phyloP scores from a whole-genome alignment of 2,329 filamentous ascomycete species.

The Penicillium sp. region DNA sequence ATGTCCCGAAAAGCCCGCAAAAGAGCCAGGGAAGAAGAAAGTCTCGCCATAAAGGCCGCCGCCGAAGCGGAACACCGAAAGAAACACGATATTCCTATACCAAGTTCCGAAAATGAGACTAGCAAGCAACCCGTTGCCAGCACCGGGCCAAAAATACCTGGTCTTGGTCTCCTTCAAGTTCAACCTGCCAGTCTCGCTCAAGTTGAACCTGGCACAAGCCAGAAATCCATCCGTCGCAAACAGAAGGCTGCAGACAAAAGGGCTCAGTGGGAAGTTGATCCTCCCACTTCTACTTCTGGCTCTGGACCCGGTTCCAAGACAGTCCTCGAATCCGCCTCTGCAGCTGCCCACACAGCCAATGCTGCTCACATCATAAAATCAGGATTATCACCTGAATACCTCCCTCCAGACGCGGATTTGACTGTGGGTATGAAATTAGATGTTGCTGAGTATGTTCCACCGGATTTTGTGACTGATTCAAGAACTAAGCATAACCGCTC shows the following conservation, averaged over 20 bases:
- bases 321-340: background rate
- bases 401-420: background rate
- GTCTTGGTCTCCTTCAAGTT: too few species aligned
- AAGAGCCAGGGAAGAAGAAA: background rate
- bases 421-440: background rate
- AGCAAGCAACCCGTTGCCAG: background rate
- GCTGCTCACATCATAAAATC: background rate
- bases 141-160: background rate
- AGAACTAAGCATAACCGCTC: background rate
- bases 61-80: background rate
- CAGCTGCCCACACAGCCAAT: background rate
- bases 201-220: background rate
- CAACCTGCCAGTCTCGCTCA: too few species aligned
- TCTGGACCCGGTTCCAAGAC: background rate
- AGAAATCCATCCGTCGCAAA: background rate
- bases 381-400: background rate
- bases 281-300: background rate
- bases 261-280: background rate
- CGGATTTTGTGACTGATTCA: background rate
- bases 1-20: background rate
- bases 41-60: background rate
- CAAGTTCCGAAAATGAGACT: background rate
- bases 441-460: background rate
- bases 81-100: background rate
- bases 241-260: background rate